These are phyloP conservation scores for Aspergillus sp. DNA, from an alignment of 2,329 filamentous ascomycete genomes.

Conservation along the genomic window DNA sequence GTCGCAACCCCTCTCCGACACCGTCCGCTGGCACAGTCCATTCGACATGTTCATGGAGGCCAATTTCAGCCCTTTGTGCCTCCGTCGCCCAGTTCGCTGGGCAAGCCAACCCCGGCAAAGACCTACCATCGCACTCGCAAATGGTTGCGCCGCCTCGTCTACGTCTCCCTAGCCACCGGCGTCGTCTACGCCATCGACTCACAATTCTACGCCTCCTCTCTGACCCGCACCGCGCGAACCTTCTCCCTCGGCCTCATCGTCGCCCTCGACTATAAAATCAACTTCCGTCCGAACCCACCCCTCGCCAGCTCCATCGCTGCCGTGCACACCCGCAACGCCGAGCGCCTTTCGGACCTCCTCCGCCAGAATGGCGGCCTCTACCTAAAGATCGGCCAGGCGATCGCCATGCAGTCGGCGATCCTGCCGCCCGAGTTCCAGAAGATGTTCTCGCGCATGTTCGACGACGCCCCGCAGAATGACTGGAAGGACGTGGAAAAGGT, in stretches of 20 bases:
- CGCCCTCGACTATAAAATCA: constrained; percentile 92
- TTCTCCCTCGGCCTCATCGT: constrained; percentile 77
- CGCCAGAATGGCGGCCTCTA: constrained; percentile 88
- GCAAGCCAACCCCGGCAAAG: constrained; percentile 67
- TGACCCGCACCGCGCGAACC: constrained; percentile 75
- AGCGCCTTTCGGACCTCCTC: constrained; percentile 76
- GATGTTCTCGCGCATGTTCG: constrained; percentile 97
- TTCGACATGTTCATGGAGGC: constrained; percentile 31
- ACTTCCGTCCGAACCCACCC: constrained; percentile 79
- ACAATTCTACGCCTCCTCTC: constrained; percentile 72
- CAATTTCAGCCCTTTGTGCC: constrained; percentile 68
- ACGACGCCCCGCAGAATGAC: constrained; percentile 89
- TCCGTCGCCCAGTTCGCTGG: constrained; percentile 74
- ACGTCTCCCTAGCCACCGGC: constrained; percentile 59
- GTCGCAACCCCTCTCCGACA: not conserved
- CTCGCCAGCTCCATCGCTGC: constrained; percentile 71
- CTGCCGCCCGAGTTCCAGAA: constrained; percentile 91
- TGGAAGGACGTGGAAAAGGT: constrained; percentile 85
- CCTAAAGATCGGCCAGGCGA: constrained; percentile 95
- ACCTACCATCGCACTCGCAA: constrained; percentile 67
- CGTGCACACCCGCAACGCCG: constrained; percentile 78
- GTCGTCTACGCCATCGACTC: constrained; percentile 67
- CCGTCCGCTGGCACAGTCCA: not conserved
- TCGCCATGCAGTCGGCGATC: constrained; percentile 96
- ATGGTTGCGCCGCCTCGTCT: constrained; percentile 73